A percentile compares a stretch with the other conserved stretches of the same genome.
These are phyloP conservation scores for Leptographium procerum DNA, from an alignment of 2,329 filamentous ascomycete species.

Conservation along the genomic window DNA sequence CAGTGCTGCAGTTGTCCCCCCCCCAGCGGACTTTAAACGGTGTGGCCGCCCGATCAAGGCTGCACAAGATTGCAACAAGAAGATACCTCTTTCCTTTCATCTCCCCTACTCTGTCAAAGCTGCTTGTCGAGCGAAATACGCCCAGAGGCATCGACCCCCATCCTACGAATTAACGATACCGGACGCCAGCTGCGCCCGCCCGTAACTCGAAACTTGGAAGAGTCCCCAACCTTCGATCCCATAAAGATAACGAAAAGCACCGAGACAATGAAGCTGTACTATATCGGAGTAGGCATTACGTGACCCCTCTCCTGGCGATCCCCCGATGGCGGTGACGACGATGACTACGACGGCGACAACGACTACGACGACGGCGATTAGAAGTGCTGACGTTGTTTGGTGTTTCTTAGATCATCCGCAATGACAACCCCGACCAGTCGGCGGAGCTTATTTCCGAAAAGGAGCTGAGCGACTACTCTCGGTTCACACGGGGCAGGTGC, in stretches of 20 bases:
- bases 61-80: background rate
- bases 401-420: slow-evolving; percentile 59
- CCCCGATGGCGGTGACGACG: too few relatives aligned
- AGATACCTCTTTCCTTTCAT: background rate
- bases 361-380: too few relatives aligned
- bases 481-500: slow-evolving; percentile 65
- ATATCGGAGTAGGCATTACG: slow-evolving; percentile 64
- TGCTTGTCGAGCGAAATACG: background rate
- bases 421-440: slow-evolving; percentile 33
- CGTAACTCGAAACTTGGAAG: background rate
- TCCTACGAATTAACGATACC: background rate
- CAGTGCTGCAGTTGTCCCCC: background rate
- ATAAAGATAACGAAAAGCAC: slow-evolving; percentile 1
- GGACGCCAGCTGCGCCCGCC: background rate
- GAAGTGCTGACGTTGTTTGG: background rate
- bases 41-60: background rate
- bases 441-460: slow-evolving; percentile 42
- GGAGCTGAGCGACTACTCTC: slow-evolving; percentile 66
- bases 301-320: too few relatives aligned
- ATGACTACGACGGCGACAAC: too few relatives aligned
- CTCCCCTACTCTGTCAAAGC: too few relatives aligned
- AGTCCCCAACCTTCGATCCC: too few relatives aligned
- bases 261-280: slow-evolving; percentile 68
- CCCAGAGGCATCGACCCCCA: background rate
- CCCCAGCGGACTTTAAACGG: background rate